Evolutionary conservation across 2,329 filamentous ascomycete genomes (phyloP), one percentile per base, ranked within the genome.

Genomic region (Claviceps humidiphila): DNA sequence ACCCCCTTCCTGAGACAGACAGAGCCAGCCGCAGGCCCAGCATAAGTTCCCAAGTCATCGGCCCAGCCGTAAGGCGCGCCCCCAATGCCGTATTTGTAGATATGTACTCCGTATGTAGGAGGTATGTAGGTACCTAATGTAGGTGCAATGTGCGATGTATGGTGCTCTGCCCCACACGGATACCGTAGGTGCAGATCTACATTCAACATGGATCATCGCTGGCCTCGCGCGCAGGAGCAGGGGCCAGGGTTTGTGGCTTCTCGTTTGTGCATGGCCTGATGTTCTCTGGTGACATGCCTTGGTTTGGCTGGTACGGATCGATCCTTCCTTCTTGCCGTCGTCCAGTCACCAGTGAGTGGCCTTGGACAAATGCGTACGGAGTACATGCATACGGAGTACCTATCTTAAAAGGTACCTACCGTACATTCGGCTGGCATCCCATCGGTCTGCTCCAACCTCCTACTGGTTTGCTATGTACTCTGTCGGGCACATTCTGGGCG

Each of bases 101-200:
- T 24, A 22, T 4, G 4, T 22, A 22, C 22, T 20, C 17, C 17
- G 17, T 20, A 20, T 20, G 17, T 20, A n/a, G n/a, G n/a, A n/a
- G n/a, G 17, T 20, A 20, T 20, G 17, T 22, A 22, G 20, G 20
- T 22, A 20, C 20, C n/a, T n/a, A n/a, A n/a, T n/a, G n/a, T n/a
- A n/a, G n/a, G n/a, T n/a, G 17, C 17, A 20, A 20, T 20, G 17
- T 20, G 17, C 17, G 2, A 20, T 20, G 2, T 20, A 24, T 24
- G 24, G 24, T 24, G 24, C 24, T 24, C 24, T 24, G 24, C 24
- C 24, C 24, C 24, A 24, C 24, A 5, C 4, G 44, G 43, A 34
- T 43, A 51, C 43, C 41, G 50, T 47, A 22, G 37, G 34, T 43
- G 38, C 22, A 47, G 50, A 51, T 51, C 50, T 51, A 22, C 43